Evolutionary conservation across 225 moss, liverwort and hornwort genomes (phyloP).

Genomic region (Bryum argenteum): DNA sequence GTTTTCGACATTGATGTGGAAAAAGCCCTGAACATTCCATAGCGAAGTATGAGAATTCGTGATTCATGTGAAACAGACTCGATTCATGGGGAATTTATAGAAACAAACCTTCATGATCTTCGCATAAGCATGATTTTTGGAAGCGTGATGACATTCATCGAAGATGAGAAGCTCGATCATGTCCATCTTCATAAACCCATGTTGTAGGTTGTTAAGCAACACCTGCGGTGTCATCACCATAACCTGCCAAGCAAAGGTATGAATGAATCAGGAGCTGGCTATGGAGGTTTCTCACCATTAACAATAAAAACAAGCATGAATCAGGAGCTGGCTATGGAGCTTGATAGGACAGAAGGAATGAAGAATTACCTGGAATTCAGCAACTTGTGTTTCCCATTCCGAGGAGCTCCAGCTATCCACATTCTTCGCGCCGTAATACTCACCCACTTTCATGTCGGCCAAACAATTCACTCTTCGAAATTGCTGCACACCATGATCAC

Average conservation of each 20-base stretch:
- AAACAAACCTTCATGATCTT: constrained; percentile 77
- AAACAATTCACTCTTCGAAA: constrained; percentile 74
- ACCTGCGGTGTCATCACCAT: constrained; percentile 97
- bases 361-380: constrained; percentile 70
- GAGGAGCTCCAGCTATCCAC: constrained; percentile 77
- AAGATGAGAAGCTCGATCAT: constrained; percentile 85
- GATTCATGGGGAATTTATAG: no score
- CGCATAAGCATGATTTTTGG: constrained; percentile 83
- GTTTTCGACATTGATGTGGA: constrained; percentile 42
- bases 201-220: constrained; percentile 75
- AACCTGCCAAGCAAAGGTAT: constrained; percentile 55
- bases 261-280: neutral
- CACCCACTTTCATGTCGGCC: constrained; percentile 81
- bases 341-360: no score
- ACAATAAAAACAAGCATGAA: constrained; percentile 13
- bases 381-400: constrained; percentile 68
- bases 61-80: no score
- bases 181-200: constrained; percentile 80
- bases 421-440: constrained; percentile 74
- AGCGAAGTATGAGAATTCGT: neutral
- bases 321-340: no score
- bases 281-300: neutral
- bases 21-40: constrained; percentile 55
- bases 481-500: constrained; percentile 55
- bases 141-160: constrained; percentile 96